Conservation (phyloP, 768 basidiomycete genomes). For the Gloeostereum incarnatum region DNA sequence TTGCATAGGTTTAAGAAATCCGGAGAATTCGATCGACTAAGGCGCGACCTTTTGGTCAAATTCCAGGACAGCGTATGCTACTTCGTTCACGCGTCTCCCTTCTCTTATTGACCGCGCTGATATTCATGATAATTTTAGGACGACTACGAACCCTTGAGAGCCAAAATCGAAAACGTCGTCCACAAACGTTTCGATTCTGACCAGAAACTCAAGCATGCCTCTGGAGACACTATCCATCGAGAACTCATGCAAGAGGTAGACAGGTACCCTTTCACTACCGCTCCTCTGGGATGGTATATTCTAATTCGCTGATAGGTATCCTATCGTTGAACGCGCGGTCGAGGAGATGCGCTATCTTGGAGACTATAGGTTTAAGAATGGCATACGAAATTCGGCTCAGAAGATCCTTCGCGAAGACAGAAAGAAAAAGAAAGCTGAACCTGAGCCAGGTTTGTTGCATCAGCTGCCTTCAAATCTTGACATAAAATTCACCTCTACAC, state of each 20-base stretch:
- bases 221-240: slow-evolving; percentile 42
- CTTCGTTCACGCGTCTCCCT: slow-evolving; percentile 5
- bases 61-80: slow-evolving; percentile 53
- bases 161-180: slow-evolving; percentile 54
- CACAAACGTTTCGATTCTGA: slow-evolving; percentile 46
- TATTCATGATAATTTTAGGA: no score
- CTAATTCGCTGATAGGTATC: slow-evolving; percentile 38
- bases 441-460: no score
- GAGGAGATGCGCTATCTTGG: slow-evolving; percentile 37
- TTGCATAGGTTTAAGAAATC: slow-evolving; percentile 68
- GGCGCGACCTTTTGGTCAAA: slow-evolving; percentile 52
- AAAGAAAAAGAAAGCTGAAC: no score
- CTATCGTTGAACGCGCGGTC: slow-evolving; percentile 56
- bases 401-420: slow-evolving; percentile 33
- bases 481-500: no score
- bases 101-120: not conserved
- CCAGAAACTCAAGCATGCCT: slow-evolving; percentile 38
- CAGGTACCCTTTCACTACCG: slow-evolving; percentile 27
- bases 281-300: slow-evolving; percentile 1
- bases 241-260: slow-evolving; percentile 70
- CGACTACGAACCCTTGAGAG: slow-evolving; percentile 40
- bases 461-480: no score
- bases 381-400: slow-evolving; percentile 30
- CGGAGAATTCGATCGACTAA: slow-evolving; percentile 67
- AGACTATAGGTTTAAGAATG: slow-evolving; percentile 35